Conservation (phyloP, 495 filamentous ascomycete species). For the Apodospora peruviana region DNA sequence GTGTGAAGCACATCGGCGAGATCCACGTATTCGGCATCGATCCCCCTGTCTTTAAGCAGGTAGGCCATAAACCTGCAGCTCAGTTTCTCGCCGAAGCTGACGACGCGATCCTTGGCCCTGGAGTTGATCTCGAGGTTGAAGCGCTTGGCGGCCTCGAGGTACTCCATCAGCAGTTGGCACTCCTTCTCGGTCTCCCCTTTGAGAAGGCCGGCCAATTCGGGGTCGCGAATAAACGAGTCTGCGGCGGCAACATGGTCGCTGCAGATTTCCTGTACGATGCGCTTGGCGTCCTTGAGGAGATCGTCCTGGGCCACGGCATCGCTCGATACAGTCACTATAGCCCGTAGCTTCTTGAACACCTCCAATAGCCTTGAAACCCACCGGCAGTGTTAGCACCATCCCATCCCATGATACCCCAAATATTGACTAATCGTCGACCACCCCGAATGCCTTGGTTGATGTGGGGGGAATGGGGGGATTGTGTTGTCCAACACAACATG, state of each 20-base stretch:
- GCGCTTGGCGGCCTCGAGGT: constrained; percentile 48
- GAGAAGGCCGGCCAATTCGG: constrained; percentile 52
- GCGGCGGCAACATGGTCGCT: constrained; percentile 68
- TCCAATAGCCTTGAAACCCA: constrained; percentile 38
- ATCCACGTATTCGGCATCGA: constrained; percentile 83
- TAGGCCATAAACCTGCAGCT: constrained; percentile 84
- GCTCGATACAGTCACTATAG: constrained; percentile 62
- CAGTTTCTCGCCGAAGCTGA: constrained; percentile 90
- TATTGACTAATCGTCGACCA: constrained; percentile 8
- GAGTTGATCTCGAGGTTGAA: constrained; percentile 68
- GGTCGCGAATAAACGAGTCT: constrained; percentile 53
- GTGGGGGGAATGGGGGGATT: constrained; percentile 3
- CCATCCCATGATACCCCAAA: background rate
- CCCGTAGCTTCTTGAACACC: constrained; percentile 59
- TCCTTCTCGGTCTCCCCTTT: constrained; percentile 62
- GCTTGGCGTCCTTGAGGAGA: constrained; percentile 64
- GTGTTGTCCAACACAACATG: background rate
- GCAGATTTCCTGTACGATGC: constrained; percentile 68
- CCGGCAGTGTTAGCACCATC: background rate
- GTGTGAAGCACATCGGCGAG: constrained; percentile 68
- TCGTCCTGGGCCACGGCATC: constrained; percentile 54
- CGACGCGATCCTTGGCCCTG: constrained; percentile 79
- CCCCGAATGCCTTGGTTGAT: background rate
- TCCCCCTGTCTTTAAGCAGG: constrained; percentile 65
- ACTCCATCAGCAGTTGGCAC: constrained; percentile 57